Base-by-base conservation (phyloP, 345 rosid species). In the Dimocarpus longan region DNA sequence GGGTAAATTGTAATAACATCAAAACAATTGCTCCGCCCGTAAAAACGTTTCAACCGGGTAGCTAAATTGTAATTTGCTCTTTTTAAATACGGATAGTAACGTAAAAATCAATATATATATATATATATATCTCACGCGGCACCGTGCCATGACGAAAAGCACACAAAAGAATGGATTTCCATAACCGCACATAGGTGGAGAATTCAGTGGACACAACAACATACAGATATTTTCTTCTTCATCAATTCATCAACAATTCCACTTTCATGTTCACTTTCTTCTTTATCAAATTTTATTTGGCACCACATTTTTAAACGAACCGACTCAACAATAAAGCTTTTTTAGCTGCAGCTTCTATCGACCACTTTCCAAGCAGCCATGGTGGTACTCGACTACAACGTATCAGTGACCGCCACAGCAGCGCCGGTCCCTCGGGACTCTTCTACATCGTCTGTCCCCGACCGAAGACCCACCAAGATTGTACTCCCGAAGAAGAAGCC, bases 401-500 rank as follows among this genome's bases (percentile, higher is more conserved):
- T 89, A 67, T 88, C 92, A 37, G 91, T 90, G 26, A 84, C 89
- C 50, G 79, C 91, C 40, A 82, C 93, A 3, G 71, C 89, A 12
- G 82, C 92, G 3, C 91, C 94, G 66, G 75, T 84, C 57, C 82
- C 94, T 52, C 88, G 78, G 22, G 95, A 93, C 73, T 78, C 87
- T 24, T 80, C 90, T 19, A 54, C 73, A 4, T 65, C 86, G 16
- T 32, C 83, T 2, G 40, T 40, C 12, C 85, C 88, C 26, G 79
- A 68, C 77, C 78, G 84, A 18, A 84, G 89, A 32, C 90, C 77
- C 75, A 90, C 96, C 83, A 95, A 95, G 84, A 76, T 92, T 71
- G 54, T 90, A n/a, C 83, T 95, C 21, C 98, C 99, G 18, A 91
- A 85, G 40, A 93, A 90, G 88, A 95, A 92, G 86, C 90, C 97